Evolutionary conservation across 257 asterid genomes (phyloP).

Genomic region (Solanum habrochaites): DNA sequence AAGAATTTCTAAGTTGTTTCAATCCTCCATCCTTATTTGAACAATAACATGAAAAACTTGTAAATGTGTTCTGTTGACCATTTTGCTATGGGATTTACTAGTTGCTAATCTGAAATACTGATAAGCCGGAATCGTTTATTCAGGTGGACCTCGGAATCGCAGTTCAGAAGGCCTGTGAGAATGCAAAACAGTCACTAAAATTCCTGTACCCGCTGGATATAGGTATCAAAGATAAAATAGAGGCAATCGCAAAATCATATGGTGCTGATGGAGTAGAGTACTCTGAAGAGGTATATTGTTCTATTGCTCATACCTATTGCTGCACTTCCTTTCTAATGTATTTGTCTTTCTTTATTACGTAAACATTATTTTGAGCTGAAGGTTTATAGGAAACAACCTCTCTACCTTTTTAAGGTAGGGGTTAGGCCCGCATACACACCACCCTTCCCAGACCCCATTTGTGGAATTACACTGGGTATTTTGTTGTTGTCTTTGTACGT

Average conservation of each 20-base stretch:
- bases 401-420: neutral
- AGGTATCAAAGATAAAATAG: conserved; percentile 84
- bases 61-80: neutral
- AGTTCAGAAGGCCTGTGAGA: conserved; percentile 89
- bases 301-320: neutral
- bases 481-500: neutral
- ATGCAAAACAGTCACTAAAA: conserved; percentile 56
- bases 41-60: neutral
- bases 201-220: conserved; percentile 79
- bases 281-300: conserved; percentile 63
- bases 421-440: neutral
- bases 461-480: neutral
- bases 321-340: neutral
- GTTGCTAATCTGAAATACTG: neutral
- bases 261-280: conserved; percentile 95
- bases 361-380: neutral
- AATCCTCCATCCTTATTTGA: neutral
- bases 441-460: neutral
- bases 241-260: conserved; percentile 87
- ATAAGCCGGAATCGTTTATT: neutral
- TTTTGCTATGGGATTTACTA: neutral
- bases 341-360: neutral
- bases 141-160: conserved; percentile 90
- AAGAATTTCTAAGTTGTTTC: neutral
- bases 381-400: neutral